phyloP scores from a whole-genome alignment of 352 stramenopile species.

The Phytophthora macrochlamydospora region DNA sequence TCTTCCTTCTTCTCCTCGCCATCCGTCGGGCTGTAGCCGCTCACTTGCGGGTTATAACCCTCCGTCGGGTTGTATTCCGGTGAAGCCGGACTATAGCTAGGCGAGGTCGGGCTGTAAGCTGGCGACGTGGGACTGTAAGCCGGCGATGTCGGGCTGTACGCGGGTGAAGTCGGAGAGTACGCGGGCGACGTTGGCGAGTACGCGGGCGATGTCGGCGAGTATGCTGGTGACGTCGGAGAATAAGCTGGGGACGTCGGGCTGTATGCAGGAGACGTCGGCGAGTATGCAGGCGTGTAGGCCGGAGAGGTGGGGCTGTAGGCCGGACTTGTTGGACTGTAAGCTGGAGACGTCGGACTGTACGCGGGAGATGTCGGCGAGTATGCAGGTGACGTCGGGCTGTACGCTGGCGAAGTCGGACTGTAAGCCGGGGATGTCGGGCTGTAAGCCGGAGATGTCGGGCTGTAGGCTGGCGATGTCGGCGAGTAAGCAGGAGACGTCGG shows the following conservation, averaged over 20 bases:
- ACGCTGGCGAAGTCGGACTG: constrained; percentile 60
- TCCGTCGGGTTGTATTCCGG: constrained; percentile 87
- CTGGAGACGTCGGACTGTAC: constrained; percentile 75
- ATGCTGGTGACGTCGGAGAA: constrained; percentile 68
- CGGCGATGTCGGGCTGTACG: constrained; percentile 76
- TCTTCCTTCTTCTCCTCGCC: constrained; percentile 55
- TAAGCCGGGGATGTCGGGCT: constrained; percentile 75
- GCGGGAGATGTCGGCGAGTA: constrained; percentile 72
- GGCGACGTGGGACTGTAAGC: constrained; percentile 81
- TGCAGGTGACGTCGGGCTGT: constrained; percentile 68
- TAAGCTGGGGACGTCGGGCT: constrained; percentile 70
- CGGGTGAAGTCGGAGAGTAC: constrained; percentile 68
- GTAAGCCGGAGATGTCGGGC: constrained; percentile 63
- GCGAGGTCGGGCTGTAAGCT: constrained; percentile 76
- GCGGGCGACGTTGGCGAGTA: constrained; percentile 71
- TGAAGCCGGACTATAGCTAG: constrained; percentile 78
- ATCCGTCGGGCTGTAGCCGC: constrained; percentile 77
- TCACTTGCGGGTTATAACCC: constrained; percentile 74
- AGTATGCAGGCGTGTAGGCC: constrained; percentile 87
- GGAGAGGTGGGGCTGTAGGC: constrained; percentile 82
- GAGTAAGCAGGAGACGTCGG: constrained; percentile 68
- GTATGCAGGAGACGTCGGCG: constrained; percentile 64
- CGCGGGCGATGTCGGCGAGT: constrained; percentile 68
- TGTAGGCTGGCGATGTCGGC: constrained; percentile 71
- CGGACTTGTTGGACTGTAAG: constrained; percentile 87